Base-by-base conservation (phyloP, 805 yeast species). In the Candida krabiensis region DNA sequence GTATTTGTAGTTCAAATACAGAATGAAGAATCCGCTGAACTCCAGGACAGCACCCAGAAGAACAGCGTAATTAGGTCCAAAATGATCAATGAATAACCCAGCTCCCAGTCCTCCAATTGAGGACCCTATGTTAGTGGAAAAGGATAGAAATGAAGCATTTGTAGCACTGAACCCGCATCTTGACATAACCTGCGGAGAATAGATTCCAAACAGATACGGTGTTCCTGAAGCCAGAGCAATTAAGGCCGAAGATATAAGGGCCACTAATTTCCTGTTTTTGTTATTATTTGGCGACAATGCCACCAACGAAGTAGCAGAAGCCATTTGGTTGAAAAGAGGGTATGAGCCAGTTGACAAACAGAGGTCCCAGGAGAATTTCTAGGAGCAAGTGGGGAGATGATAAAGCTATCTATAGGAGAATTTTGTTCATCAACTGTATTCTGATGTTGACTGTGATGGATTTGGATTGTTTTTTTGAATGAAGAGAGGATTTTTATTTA, bases 141-240 rank as follows among this genome's bases (percentile, higher is more conserved):
- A 62, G 0, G 91, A 78, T 4, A 85, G 66, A 11, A 75, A 70
- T 2, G 89, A 85, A 6, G 88, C 76, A 44, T 77, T 77, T 0
- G 77, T 65, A 0, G 83, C 73, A 0, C 82, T 71, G 19, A 84
- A 66, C 0, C 77, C 71, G 17, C 83, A 76, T 47, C 70, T 63
- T 18, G 67, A 63, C 19, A 82, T 71, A 45, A 85, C 63, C 54
- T 84, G 89, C 2, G 91, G 90, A 1, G 88, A 80, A 54, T 78
- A 85, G n/a, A 79, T 76, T 0, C 90, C 86, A 55, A 79, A 85
- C 11, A 83, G 63, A 50, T 85, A 85, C 0, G 87, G 85, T 2
- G 89, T 83, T 2, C 93, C 91, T 3, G 87, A 73, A 0, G 83
- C 88, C 32, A 83, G 51, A 0, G 86, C 73, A 7, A 80, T 80